Conservation (phyloP, 495 filamentous ascomycete species). For the Patellaria atrata region DNA sequence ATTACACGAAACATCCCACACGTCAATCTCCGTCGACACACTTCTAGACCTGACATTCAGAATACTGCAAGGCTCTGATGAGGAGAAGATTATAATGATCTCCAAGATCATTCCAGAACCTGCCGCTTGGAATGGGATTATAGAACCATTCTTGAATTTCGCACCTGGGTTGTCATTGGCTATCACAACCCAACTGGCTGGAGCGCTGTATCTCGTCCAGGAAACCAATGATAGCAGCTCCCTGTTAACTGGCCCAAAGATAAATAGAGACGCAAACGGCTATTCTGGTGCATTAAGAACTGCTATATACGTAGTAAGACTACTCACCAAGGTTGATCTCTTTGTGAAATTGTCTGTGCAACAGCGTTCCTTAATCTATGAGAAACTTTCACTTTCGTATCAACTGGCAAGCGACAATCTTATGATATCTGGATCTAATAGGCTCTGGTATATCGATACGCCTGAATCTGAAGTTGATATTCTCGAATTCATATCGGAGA, state of each 20-base stretch:
- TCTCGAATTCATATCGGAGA: slow-evolving; percentile 43
- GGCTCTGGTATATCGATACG: slow-evolving; percentile 35
- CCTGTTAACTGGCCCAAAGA: slow-evolving; percentile 2
- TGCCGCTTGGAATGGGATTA: slow-evolving; percentile 35
- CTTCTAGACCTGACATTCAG: slow-evolving; percentile 39
- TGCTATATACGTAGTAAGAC: slow-evolving; percentile 45
- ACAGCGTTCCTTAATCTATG: slow-evolving; percentile 18
- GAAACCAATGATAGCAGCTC: slow-evolving; percentile 11
- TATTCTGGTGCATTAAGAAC: slow-evolving; percentile 61
- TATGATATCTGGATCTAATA: slow-evolving; percentile 40
- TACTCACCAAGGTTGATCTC: slow-evolving; percentile 31
- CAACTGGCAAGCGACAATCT: slow-evolving; percentile 52
- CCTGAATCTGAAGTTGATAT: slow-evolving; percentile 44
- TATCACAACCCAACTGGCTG: slow-evolving; percentile 56
- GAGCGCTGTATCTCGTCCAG: slow-evolving; percentile 51
- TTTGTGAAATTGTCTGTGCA: slow-evolving; percentile 7
- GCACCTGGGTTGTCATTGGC: slow-evolving; percentile 48
- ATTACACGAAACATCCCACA: slow-evolving; percentile 34
- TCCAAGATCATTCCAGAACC: slow-evolving; percentile 36
- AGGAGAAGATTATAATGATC: slow-evolving; percentile 25
- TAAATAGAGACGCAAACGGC: slow-evolving; percentile 48
- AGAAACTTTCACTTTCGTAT: slow-evolving; percentile 37
- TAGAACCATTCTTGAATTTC: slow-evolving; percentile 44
- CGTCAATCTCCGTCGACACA: slow-evolving; percentile 38
- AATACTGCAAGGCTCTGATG: slow-evolving; percentile 30